phyloP scores from a whole-genome alignment of 345 rosid genomes.

The Reutealis trisperma region DNA sequence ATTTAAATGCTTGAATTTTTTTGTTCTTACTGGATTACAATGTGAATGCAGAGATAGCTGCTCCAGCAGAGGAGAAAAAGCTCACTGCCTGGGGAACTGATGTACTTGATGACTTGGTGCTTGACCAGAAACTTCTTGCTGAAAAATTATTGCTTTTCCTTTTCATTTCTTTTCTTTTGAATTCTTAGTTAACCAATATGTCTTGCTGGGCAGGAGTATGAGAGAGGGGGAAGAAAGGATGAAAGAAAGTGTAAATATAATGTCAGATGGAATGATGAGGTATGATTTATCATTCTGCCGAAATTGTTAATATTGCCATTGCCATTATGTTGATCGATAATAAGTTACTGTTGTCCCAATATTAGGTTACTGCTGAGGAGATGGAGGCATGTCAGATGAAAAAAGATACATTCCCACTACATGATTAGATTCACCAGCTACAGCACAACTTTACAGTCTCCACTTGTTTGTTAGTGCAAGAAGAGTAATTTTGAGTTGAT shows the following conservation, averaged over 20 bases:
- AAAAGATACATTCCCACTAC: no score
- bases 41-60: constrained; percentile 33
- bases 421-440: no score
- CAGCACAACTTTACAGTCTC: no score
- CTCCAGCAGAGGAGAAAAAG: constrained; percentile 58
- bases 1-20: no score
- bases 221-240: constrained; percentile 45
- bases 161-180: not conserved
- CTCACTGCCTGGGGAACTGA: constrained; percentile 83
- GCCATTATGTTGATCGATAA: not conserved
- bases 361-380: constrained; percentile 62
- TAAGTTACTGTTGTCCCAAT: not conserved
- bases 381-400: constrained; percentile 60
- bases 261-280: constrained; percentile 52
- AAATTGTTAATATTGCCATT: not conserved
- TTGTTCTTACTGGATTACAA: not conserved
- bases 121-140: constrained; percentile 58
- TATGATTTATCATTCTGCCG: constrained; percentile 8
- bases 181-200: not conserved
- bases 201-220: constrained; percentile 27
- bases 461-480: no score
- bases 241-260: constrained; percentile 43
- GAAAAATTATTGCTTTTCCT: not conserved
- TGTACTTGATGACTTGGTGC: constrained; percentile 57
- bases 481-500: no score